These are phyloP conservation scores for Flaveria robusta DNA, from an alignment of 129 eudicot species.

Conservation along the genomic window DNA sequence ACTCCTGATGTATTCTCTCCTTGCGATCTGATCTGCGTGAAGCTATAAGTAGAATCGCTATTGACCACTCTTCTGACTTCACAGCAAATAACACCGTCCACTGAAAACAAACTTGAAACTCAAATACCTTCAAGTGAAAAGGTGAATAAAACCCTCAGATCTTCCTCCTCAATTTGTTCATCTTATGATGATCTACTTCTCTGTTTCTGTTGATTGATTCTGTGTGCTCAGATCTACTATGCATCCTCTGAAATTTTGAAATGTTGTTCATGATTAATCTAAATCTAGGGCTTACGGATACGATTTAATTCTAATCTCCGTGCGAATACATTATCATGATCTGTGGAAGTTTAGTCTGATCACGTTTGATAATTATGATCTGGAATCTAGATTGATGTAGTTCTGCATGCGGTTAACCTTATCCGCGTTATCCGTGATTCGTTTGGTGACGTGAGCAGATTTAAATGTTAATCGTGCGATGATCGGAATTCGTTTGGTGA, in stretches of 20 bases:
- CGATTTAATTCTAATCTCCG: background rate
- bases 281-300: conserved; percentile 32
- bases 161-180: background rate
- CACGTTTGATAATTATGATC: conserved; percentile 3
- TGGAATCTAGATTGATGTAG: background rate
- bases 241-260: background rate
- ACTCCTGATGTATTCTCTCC: no score
- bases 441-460: conserved; percentile 1
- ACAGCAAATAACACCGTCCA: conserved; percentile 17
- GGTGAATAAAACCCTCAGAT: conserved; percentile 12
- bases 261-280: conserved; percentile 16
- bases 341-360: background rate
- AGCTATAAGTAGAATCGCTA: conserved; percentile 22
- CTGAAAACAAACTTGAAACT: conserved; percentile 24
- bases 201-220: conserved; percentile 13
- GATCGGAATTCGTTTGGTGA: background rate
- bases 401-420: conserved; percentile 8
- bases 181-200: background rate
- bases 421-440: background rate
- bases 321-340: background rate
- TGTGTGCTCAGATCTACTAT: conserved; percentile 22
- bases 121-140: background rate
- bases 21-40: no score
- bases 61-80: conserved; percentile 26
- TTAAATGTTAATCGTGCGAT: background rate